Evolutionary conservation across 192 early-diverging fungal genomes (phyloP), one percentile per base, ranked within the genome.

Genomic region (Entophlyctis helioformis): DNA sequence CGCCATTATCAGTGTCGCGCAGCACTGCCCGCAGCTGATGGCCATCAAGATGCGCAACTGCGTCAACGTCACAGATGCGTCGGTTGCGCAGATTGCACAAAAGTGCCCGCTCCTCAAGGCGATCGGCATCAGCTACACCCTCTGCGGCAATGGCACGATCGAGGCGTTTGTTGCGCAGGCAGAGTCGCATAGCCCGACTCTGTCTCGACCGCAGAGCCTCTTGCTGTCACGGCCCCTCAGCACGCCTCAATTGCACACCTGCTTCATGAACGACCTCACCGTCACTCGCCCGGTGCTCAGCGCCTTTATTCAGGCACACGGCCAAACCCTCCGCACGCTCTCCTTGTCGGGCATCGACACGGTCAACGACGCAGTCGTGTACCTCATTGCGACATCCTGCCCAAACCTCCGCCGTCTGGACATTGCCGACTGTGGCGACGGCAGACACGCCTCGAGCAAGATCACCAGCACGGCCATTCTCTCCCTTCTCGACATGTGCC

Each of bases 241-340:
- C n/a, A n/a, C n/a, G n/a, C n/a, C n/a, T n/a, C 18, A 52, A 3
- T 39, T 57, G 18, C 47, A 57, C 33, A 57, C 55, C n/a, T 22
- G 53, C 22, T 57, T 54, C 29, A 54, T 57, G 35, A 53, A 54
- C 40, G 55, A 57, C 26, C 39, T 57, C 3, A 5, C 16, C 13
- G 13, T 57, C 18, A 21, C 19, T 8, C 15, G 26, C 19, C 49
- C 53, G 29, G 29, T 38, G 1, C 13, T 57, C 10, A 31, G 27
- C n/a, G 40, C 42, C 16, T 9, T 57, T 4, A 19, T 43, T 4
- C 2, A 13, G 37, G 20, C 15, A 22, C 55, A 48, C 4, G 55
- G 55, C 3, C 4, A 15, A 24, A 11, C 23, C 19, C 24, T 57
- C 1, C 3, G 18, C 13, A 57, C 48, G 15, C 48, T 51, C 16